Percentiles rank a stretch among this genome's conserved stretches.
phyloP scores from a whole-genome alignment of 2,329 filamentous ascomycete species.

The Trichoderma polysporum region DNA sequence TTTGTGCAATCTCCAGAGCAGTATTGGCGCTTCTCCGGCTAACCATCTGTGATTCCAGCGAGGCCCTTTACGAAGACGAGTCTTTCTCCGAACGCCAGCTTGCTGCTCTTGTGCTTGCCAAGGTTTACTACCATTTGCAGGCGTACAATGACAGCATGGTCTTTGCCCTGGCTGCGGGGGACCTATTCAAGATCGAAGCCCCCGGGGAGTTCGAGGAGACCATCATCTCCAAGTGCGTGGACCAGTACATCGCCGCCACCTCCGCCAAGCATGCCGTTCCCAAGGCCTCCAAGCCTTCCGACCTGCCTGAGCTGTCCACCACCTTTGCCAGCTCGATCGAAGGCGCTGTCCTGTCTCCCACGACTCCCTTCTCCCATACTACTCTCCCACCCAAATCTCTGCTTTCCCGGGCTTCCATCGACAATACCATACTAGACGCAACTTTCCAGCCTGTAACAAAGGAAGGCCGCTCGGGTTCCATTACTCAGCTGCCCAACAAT shows the following conservation, averaged over 20 bases:
- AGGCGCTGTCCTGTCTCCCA: slow-evolving; percentile 77
- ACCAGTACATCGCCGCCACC: slow-evolving; percentile 87
- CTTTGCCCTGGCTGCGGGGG: slow-evolving; percentile 90
- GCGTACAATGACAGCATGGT: slow-evolving; percentile 99
- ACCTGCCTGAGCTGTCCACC: slow-evolving; percentile 71
- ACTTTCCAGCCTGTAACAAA: slow-evolving; percentile 55
- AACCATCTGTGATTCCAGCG: slow-evolving; percentile 53
- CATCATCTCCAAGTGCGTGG: slow-evolving; percentile 96
- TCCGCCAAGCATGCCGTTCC: slow-evolving; percentile 51
- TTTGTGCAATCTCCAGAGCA: slow-evolving; percentile 6
- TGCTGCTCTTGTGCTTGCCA: slow-evolving; percentile 89
- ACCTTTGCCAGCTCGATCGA: slow-evolving; percentile 72
- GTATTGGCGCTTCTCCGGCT: background rate
- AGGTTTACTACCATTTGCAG: slow-evolving; percentile 98
- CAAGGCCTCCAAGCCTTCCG: slow-evolving; percentile 43
- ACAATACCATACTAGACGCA: slow-evolving; percentile 61
- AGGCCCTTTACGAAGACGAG: slow-evolving; percentile 96
- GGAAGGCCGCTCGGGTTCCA: slow-evolving; percentile 54
- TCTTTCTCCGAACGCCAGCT: slow-evolving; percentile 90
- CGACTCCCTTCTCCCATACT: slow-evolving; percentile 92
- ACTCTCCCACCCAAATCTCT: slow-evolving; percentile 91
- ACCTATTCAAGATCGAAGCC: slow-evolving; percentile 89
- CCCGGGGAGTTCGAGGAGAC: slow-evolving; percentile 97
- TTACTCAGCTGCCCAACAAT: slow-evolving; percentile 66
- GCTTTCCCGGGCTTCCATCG: slow-evolving; percentile 75